These are phyloP conservation scores for Botrytis paeoniae DNA, from an alignment of 2,329 filamentous ascomycete species.

Conservation along the genomic window DNA sequence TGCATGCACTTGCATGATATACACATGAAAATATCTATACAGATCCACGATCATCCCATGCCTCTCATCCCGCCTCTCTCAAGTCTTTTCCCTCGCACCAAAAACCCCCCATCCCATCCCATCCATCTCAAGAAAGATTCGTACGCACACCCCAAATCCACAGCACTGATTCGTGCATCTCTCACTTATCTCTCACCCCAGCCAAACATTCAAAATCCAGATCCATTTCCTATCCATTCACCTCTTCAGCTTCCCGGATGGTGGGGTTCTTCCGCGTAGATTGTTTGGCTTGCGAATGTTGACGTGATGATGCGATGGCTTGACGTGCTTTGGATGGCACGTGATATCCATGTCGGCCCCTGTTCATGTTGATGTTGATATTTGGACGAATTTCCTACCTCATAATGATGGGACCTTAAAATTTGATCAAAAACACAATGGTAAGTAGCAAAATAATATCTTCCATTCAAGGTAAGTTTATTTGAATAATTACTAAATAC, in stretches of 20 bases:
- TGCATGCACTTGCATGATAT: background rate
- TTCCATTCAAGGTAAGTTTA: no score
- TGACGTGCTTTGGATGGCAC: background rate
- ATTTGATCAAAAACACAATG: no score
- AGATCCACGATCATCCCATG: background rate
- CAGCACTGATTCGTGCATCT: background rate
- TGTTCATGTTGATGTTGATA: no score
- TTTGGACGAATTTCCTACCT: no score
- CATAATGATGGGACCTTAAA: no score
- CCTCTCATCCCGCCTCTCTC: background rate
- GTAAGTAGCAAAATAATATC: no score
- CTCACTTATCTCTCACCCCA: no score
- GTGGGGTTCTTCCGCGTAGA: background rate
- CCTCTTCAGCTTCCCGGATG: background rate
- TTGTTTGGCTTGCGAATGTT: background rate
- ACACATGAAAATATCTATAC: background rate
- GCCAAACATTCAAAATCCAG: no score
- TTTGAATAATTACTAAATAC: no score
- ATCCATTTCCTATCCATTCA: no score
- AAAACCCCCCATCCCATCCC: background rate
- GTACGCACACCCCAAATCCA: background rate
- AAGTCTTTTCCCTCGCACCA: background rate
- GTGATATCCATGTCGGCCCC: background rate
- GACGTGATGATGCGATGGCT: background rate
- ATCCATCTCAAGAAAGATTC: background rate